Evolutionary conservation across 768 basidiomycete species (phyloP).

Genomic region (Lactifluus rugatus): DNA sequence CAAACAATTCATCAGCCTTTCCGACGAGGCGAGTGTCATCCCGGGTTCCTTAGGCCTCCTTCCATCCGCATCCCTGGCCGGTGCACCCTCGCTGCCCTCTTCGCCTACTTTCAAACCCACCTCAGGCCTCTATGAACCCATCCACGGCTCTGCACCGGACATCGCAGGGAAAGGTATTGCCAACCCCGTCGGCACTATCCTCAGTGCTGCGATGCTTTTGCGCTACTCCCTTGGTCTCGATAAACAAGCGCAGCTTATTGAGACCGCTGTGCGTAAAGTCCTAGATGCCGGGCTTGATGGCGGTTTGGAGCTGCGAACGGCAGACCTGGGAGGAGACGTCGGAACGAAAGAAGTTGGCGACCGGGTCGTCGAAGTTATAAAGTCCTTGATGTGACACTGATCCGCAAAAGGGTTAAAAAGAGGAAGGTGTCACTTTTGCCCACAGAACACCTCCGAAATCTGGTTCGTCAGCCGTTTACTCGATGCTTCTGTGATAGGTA

Average conservation of each 20-base stretch:
- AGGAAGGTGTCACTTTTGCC: background rate
- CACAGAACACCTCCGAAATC: too few relatives aligned
- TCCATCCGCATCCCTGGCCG: conserved; percentile 93
- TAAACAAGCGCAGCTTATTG: conserved; percentile 74
- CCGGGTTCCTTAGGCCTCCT: conserved; percentile 94
- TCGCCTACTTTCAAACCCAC: conserved; percentile 62
- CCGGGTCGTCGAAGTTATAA: conserved; percentile 65
- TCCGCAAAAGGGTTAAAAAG: background rate
- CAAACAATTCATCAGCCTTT: conserved; percentile 51
- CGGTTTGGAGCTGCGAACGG: conserved; percentile 71
- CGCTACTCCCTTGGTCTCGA: conserved; percentile 91
- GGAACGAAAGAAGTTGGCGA: conserved; percentile 78
- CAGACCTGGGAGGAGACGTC: conserved; percentile 75
- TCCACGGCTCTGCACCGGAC: conserved; percentile 91
- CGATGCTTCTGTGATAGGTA: background rate
- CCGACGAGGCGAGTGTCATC: conserved; percentile 94
- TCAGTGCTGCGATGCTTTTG: conserved; percentile 86
- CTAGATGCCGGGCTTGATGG: conserved; percentile 62
- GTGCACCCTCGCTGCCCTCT: conserved; percentile 55
- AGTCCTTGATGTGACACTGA: conserved; percentile 37
- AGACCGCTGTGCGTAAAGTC: conserved; percentile 83
- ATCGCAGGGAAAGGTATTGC: conserved; percentile 92
- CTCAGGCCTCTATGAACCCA: conserved; percentile 91
- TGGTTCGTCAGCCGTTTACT: background rate
- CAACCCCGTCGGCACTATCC: conserved; percentile 91